Conservation (phyloP, 192 early-diverging fungal genomes). For the Umbelopsis isabellina region DNA sequence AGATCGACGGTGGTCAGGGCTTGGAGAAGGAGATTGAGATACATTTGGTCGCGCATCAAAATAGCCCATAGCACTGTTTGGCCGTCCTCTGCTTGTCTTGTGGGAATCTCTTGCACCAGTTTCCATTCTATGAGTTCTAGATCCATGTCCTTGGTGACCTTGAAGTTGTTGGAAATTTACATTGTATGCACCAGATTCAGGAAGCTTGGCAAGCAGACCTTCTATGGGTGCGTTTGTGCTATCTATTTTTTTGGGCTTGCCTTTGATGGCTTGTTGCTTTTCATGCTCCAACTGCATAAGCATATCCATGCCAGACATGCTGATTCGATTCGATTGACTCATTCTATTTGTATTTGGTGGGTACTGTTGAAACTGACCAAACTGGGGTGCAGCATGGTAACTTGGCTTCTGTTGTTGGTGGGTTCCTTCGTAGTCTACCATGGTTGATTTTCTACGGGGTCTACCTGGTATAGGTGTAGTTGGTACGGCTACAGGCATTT, state of each 20-base stretch:
- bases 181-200: constrained; percentile 31
- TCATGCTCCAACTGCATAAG: constrained; percentile 38
- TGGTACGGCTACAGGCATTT: constrained; percentile 14
- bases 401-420: constrained; percentile 31
- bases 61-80: constrained; percentile 15
- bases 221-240: constrained; percentile 29
- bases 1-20: constrained; percentile 10
- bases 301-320: constrained; percentile 39
- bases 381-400: constrained; percentile 26
- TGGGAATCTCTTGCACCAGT: neutral
- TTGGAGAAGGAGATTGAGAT: neutral
- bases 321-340: constrained; percentile 1
- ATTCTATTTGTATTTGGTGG: constrained; percentile 16
- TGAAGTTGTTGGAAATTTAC: constrained; percentile 41
- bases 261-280: constrained; percentile 13
- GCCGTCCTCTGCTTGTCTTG: neutral
- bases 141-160: neutral
- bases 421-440: constrained; percentile 7
- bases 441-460: neutral
- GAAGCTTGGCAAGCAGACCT: constrained; percentile 30
- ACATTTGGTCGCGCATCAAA: constrained; percentile 2
- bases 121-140: neutral
- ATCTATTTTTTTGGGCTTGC: constrained; percentile 22
- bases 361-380: constrained; percentile 33
- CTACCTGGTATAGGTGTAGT: constrained; percentile 10